A percentile compares a stretch with the other conserved stretches of the same genome.
These are phyloP conservation scores for Protostelium mycophagum DNA, from an alignment of 78 protist species.

Conservation along the genomic window DNA sequence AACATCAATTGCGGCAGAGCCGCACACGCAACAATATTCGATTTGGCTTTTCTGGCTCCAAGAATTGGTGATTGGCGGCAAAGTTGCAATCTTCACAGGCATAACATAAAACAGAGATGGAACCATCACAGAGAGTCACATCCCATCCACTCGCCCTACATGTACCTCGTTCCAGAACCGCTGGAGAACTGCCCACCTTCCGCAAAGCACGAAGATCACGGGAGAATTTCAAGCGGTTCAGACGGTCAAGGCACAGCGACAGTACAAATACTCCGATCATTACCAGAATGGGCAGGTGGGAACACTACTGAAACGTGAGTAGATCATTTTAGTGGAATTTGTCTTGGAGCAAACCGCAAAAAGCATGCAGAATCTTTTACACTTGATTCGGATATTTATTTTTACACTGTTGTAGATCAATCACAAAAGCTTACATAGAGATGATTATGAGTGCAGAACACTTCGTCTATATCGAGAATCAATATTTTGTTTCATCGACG, in stretches of 20 bases:
- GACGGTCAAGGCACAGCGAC: neutral
- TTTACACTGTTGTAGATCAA: slow-evolving; percentile 18
- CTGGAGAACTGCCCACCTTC: neutral
- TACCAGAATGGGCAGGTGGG: slow-evolving; percentile 58
- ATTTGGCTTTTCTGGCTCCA: too few relatives aligned
- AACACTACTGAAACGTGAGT: slow-evolving; percentile 30
- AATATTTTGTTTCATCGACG: slow-evolving; percentile 57
- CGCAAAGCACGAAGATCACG: neutral
- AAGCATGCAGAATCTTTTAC: too few relatives aligned
- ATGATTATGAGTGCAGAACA: slow-evolving; percentile 67
- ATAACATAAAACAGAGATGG: slow-evolving; percentile 22
- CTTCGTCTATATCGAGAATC: slow-evolving; percentile 83
- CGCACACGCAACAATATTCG: too few relatives aligned
- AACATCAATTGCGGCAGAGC: too few relatives aligned
- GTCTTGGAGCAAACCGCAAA: too few relatives aligned
- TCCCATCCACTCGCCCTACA: neutral
- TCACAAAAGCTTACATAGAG: slow-evolving; percentile 66
- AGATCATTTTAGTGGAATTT: neutral
- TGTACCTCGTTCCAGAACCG: neutral
- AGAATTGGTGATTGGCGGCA: too few relatives aligned
- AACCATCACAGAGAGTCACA: slow-evolving; percentile 54
- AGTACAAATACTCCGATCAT: slow-evolving; percentile 21
- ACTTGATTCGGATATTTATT: too few relatives aligned
- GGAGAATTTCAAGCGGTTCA: neutral
- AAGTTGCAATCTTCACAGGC: too few relatives aligned